These are phyloP conservation scores for Pseudogymnoascus sp. DNA, from an alignment of 2,329 filamentous ascomycete genomes.

Conservation along the genomic window DNA sequence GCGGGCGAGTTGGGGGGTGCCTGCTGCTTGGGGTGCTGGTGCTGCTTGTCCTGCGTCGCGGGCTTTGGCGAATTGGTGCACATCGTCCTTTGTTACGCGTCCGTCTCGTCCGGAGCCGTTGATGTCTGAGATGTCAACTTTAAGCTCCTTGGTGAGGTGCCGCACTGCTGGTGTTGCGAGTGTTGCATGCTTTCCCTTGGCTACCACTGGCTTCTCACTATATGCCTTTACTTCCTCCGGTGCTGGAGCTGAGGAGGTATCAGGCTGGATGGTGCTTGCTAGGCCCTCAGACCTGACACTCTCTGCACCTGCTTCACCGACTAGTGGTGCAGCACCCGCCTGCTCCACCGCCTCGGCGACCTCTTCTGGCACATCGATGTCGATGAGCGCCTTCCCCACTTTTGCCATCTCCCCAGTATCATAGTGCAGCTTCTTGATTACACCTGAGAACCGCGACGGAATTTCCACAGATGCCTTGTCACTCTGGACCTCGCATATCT, in stretches of 20 bases:
- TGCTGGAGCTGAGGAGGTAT: not conserved
- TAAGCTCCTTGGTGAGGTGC: slow-evolving; percentile 72
- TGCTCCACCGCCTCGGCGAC: slow-evolving; percentile 53
- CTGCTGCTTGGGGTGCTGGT: slow-evolving; percentile 13
- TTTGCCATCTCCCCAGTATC: slow-evolving; percentile 94
- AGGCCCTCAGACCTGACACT: slow-evolving; percentile 1
- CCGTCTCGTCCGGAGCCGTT: slow-evolving; percentile 84
- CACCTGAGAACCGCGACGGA: slow-evolving; percentile 87
- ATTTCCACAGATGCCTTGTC: slow-evolving; percentile 92
- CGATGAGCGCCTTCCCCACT: slow-evolving; percentile 87
- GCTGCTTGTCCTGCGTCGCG: slow-evolving; percentile 33
- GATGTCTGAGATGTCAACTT: slow-evolving; percentile 69
- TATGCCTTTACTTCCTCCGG: not conserved
- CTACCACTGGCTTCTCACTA: slow-evolving; percentile 13
- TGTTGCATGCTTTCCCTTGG: slow-evolving; percentile 56
- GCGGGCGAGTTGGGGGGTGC: slow-evolving; percentile 10
- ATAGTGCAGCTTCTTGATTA: slow-evolving; percentile 94
- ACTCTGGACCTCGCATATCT: slow-evolving; percentile 94
- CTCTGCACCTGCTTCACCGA: slow-evolving; percentile 17
- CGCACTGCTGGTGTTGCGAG: slow-evolving; percentile 89
- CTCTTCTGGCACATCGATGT: slow-evolving; percentile 84
- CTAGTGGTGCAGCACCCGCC: slow-evolving; percentile 28
- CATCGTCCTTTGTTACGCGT: slow-evolving; percentile 85
- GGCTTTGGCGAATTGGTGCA: slow-evolving; percentile 59
- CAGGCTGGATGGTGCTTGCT: not conserved